Evolutionary conservation across 192 early-diverging fungal species (phyloP), one percentile per base, ranked within the genome.

Genomic region (Dimargaris verticillata): DNA sequence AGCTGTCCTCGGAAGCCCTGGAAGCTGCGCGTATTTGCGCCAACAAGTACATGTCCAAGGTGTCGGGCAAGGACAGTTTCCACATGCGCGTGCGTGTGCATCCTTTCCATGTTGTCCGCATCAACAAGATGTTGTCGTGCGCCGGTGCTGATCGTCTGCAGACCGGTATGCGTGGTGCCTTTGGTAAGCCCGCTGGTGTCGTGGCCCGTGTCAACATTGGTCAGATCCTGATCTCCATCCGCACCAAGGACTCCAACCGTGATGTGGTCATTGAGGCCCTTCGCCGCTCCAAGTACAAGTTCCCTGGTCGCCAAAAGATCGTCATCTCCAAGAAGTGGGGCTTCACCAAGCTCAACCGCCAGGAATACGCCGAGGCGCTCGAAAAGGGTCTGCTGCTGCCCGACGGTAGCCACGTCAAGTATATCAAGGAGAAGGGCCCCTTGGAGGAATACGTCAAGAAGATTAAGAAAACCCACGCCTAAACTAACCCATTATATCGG

Each of bases 91-190:
- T 99, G 64, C 87, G 95, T 68, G 91, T 99, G 62, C 95, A 97
- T 75, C 95, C 93, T 26, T 97, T 88, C 88, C 95, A 99, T 76
- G 95, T 98, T 28, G 77, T 91, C 67, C 91, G 95, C 64, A 98
- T 98, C 88, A 97, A 98, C 87, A 98, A 98, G 82, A 98, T 98
- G 95, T 82, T 96, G 77, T 95, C 92, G 61, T 98, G 95, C 75
- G 95, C 95, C 64, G 95, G 95, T 79, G 93, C 95, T 66, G 93
- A 97, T 93, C 76, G 88, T 78, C 84, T 98, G 64, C 95, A 98
- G 80, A 87, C 86, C 67, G 95, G 93, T 83, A 98, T 98, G 93
- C 88, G 95, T 77, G 95, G 95, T 76, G 95, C 95, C 72, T 97
- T 83, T 68, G 95, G 93, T 63, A 98, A 98, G 80, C 93, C 95